phyloP scores from a whole-genome alignment of 768 basidiomycete species.

The Tephrocybe sp. region DNA sequence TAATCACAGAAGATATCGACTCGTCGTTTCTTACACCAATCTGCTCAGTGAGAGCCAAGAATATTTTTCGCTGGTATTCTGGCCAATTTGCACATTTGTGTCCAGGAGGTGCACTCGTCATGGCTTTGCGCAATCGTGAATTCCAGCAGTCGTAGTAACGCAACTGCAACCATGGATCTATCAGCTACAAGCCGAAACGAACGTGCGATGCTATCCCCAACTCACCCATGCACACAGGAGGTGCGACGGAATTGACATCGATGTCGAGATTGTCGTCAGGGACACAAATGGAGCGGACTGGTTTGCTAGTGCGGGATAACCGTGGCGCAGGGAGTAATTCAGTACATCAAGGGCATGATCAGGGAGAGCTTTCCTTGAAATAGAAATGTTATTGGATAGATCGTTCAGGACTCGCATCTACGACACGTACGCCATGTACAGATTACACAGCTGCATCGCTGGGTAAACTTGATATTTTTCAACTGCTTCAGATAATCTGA shows the following conservation, averaged over 20 bases:
- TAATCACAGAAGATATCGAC: slow-evolving; percentile 10
- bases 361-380: slow-evolving; percentile 10
- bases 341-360: slow-evolving; percentile 15
- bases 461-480: slow-evolving; percentile 22
- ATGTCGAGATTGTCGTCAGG: slow-evolving; percentile 1
- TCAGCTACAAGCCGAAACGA: background rate
- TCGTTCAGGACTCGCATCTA: background rate
- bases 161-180: background rate
- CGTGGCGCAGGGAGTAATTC: slow-evolving; percentile 17
- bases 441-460: slow-evolving; percentile 19
- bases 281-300: slow-evolving; percentile 15
- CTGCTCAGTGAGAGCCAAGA: slow-evolving; percentile 9
- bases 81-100: slow-evolving; percentile 16
- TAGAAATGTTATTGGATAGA: background rate
- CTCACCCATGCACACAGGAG: slow-evolving; percentile 14
- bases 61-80: slow-evolving; percentile 17
- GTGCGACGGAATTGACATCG: slow-evolving; percentile 4
- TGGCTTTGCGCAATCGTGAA: slow-evolving; percentile 12
- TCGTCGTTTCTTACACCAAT: slow-evolving; percentile 14
- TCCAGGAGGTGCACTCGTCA: slow-evolving; percentile 6
- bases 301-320: slow-evolving; percentile 11
- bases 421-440: slow-evolving; percentile 16
- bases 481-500: slow-evolving; percentile 16
- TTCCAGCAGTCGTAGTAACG: slow-evolving; percentile 15
- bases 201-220: background rate